A percentile compares a stretch with the other conserved stretches of the same genome.
phyloP scores from a whole-genome alignment of 176 grass and related monocot genomes.

The Urochloa ruziziensis region DNA sequence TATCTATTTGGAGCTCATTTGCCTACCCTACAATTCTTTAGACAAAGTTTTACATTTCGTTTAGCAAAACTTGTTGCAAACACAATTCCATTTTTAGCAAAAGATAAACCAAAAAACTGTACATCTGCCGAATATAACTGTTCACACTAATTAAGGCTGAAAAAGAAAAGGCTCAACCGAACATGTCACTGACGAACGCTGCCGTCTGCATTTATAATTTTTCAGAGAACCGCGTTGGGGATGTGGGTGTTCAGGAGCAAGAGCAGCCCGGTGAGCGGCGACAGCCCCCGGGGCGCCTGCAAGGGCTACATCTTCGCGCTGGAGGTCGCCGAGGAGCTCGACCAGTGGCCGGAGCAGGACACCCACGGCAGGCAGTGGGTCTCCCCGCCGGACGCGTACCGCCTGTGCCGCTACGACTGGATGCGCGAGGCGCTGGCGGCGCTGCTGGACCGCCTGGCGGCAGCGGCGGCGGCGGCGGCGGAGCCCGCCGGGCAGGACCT shows the following conservation, averaged over 20 bases:
- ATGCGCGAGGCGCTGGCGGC: slow-evolving; percentile 84
- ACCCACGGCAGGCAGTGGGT: slow-evolving; percentile 72
- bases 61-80: not conserved
- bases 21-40: not conserved
- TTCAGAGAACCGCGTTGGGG: slow-evolving; percentile 59
- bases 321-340: slow-evolving; percentile 76
- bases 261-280: slow-evolving; percentile 56
- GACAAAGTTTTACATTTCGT: not conserved
- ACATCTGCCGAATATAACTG: not conserved
- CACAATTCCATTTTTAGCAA: not conserved
- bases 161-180: not conserved
- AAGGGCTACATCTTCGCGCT: slow-evolving; percentile 88
- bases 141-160: not conserved
- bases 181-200: not conserved
- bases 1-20: not conserved
- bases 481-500: not conserved
- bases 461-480: not conserved
- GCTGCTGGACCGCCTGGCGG: slow-evolving; percentile 37
- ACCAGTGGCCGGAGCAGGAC: slow-evolving; percentile 72
- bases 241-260: slow-evolving; percentile 88
- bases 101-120: not conserved
- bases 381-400: slow-evolving; percentile 50
- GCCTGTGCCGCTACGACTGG: slow-evolving; percentile 85
- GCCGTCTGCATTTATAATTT: not conserved
- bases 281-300: slow-evolving; percentile 65